Evolutionary conservation across 345 rosid species (phyloP).

Genomic region (Balakata baccata): DNA sequence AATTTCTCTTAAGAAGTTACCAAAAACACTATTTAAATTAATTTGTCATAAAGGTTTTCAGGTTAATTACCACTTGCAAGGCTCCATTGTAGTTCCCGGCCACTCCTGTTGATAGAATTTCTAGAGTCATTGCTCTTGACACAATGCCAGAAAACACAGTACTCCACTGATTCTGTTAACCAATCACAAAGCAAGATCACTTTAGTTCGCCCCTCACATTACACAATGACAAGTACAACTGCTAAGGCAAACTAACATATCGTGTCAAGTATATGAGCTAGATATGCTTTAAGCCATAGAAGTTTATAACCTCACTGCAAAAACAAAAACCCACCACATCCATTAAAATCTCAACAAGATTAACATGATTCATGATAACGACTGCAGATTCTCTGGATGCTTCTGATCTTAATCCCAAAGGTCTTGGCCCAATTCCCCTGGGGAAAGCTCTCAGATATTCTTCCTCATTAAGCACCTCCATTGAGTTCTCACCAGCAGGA

Average conservation of each 20-base stretch:
- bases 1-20: neutral
- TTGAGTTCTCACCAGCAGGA: constrained; percentile 34
- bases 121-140: constrained; percentile 87
- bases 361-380: constrained; percentile 77
- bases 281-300: too few relatives aligned
- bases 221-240: too few relatives aligned
- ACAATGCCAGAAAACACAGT: constrained; percentile 81
- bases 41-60: too few relatives aligned
- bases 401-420: constrained; percentile 69
- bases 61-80: constrained; percentile 74
- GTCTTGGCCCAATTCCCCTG: constrained; percentile 75
- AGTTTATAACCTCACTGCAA: too few relatives aligned
- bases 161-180: constrained; percentile 75
- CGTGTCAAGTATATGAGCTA: too few relatives aligned
- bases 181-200: neutral
- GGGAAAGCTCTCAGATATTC: constrained; percentile 80
- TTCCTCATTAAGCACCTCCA: constrained; percentile 63
- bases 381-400: constrained; percentile 83
- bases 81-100: constrained; percentile 99
- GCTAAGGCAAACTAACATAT: too few relatives aligned
- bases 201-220: neutral
- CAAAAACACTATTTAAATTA: neutral
- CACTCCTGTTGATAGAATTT: constrained; percentile 87
- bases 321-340: constrained; percentile 55
- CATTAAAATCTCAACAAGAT: constrained; percentile 91